Conservation (phyloP, 257 asterid species). For the Apocynum venetum region DNA sequence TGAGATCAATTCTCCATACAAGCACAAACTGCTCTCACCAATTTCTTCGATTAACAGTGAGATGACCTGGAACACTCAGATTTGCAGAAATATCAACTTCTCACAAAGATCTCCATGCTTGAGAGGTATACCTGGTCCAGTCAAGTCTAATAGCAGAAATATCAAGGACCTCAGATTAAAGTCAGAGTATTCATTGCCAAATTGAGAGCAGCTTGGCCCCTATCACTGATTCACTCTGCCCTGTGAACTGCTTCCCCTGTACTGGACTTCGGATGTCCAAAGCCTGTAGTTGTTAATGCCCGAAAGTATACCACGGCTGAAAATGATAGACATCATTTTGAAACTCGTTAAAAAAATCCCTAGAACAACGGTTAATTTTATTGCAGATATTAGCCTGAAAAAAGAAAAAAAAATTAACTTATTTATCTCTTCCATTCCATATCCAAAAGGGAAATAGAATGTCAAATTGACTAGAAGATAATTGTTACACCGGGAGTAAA, state of each 20-base stretch:
- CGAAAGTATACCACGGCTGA: neutral
- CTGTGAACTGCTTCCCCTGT: neutral
- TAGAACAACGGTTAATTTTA: neutral
- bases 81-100: constrained; percentile 35
- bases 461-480: neutral
- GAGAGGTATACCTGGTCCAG: constrained; percentile 49
- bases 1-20: constrained; percentile 72
- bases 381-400: neutral
- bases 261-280: neutral
- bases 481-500: neutral
- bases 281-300: neutral
- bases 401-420: neutral
- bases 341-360: neutral
- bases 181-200: constrained; percentile 25
- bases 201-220: neutral
- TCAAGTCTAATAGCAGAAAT: constrained; percentile 45
- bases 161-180: constrained; percentile 35
- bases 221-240: neutral
- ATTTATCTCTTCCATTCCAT: neutral
- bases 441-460: neutral
- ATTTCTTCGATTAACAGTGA: constrained; percentile 87
- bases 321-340: neutral
- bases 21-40: constrained; percentile 66
- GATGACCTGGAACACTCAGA: constrained; percentile 55
- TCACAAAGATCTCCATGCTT: constrained; percentile 67